phyloP scores from a whole-genome alignment of 345 rosid genomes.

The Limnanthes douglasii region DNA sequence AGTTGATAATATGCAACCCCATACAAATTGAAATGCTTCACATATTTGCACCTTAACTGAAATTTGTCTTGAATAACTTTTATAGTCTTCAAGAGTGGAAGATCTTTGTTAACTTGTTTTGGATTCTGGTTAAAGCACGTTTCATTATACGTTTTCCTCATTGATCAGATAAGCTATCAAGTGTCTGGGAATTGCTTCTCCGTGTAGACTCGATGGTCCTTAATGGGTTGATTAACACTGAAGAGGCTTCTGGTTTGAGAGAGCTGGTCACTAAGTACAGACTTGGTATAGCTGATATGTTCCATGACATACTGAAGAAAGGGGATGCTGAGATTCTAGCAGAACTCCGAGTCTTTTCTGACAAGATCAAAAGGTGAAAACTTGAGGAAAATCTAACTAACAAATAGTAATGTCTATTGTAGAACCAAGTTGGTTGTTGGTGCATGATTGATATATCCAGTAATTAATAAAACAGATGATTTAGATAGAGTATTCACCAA shows the following conservation, averaged over 20 bases:
- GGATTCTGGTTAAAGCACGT: background rate
- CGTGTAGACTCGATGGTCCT: constrained; percentile 73
- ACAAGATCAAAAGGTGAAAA: constrained; percentile 32
- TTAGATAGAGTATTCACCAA: no score
- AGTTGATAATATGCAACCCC: background rate
- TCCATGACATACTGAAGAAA: constrained; percentile 24
- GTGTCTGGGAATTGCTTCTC: constrained; percentile 52
- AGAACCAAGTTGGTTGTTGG: no score
- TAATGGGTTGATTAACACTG: constrained; percentile 25
- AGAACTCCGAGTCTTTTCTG: constrained; percentile 37
- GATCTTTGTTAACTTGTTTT: constrained; percentile 1
- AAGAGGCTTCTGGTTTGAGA: constrained; percentile 56
- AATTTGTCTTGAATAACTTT: background rate
- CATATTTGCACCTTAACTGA: background rate
- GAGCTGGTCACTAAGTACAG: constrained; percentile 29
- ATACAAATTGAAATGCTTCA: no score
- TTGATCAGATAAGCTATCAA: constrained; percentile 34
- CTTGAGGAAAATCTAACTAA: background rate
- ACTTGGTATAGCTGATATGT: constrained; percentile 28
- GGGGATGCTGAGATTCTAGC: constrained; percentile 45
- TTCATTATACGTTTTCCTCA: constrained; percentile 3
- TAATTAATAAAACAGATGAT: no score
- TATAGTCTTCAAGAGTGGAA: background rate
- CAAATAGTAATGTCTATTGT: no score
- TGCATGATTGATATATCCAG: no score